phyloP scores from a whole-genome alignment of 2,329 filamentous ascomycete species.

The Apiospora saccharicola region DNA sequence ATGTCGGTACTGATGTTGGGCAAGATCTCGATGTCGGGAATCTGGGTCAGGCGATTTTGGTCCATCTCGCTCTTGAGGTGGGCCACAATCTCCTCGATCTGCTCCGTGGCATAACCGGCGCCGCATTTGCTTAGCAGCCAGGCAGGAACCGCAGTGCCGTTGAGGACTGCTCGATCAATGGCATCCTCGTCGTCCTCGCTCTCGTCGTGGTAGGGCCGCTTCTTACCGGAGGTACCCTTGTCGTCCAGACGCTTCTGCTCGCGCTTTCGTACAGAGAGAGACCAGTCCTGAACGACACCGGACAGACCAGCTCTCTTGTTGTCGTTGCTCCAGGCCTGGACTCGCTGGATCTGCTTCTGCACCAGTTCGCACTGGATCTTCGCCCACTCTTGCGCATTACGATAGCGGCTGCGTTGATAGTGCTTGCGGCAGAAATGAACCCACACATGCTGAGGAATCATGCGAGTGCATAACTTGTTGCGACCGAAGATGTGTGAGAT shows the following conservation, averaged over 20 bases:
- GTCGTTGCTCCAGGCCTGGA: constrained; percentile 68
- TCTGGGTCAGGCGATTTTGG: constrained; percentile 49
- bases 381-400: constrained; percentile 68
- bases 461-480: constrained; percentile 79
- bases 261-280: constrained; percentile 68
- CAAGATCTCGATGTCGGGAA: constrained; percentile 67
- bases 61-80: constrained; percentile 55
- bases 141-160: constrained; percentile 52
- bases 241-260: constrained; percentile 65
- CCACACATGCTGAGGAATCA: constrained; percentile 75
- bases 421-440: constrained; percentile 82
- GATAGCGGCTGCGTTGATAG: constrained; percentile 78
- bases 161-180: constrained; percentile 41
- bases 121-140: constrained; percentile 58
- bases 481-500: constrained; percentile 85
- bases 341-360: constrained; percentile 65
- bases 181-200: constrained; percentile 43
- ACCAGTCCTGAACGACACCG: constrained; percentile 65
- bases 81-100: constrained; percentile 56
- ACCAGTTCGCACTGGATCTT: constrained; percentile 70
- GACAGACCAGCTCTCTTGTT: constrained; percentile 49
- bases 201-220: constrained; percentile 42
- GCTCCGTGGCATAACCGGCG: constrained; percentile 54
- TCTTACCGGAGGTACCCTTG: constrained; percentile 43
- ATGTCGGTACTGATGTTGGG: constrained; percentile 57